Evolutionary conservation across 192 early-diverging fungal species (phyloP), one percentile per base, ranked within the genome.

Genomic region (Pilobolus umbonatus): DNA sequence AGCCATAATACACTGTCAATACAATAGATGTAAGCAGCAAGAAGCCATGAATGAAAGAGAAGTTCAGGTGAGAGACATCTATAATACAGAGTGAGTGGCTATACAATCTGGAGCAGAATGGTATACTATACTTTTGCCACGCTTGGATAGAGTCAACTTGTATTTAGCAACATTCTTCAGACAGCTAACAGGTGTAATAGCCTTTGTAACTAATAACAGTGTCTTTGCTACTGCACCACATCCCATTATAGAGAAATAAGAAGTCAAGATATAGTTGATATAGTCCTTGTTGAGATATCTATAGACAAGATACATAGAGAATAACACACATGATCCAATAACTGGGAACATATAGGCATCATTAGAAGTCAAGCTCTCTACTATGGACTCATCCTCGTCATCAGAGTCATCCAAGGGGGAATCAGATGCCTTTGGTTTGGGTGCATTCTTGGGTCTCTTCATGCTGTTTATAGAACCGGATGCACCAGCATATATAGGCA

Each of bases 341-440:
- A 98, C 59, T 4, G 95, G 95, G 65, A 96, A 94, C 89, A 86
- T 84, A 59, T 92, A 89, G 22, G 95, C 95, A 64, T 98, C 95
- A 57, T 88, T 80, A 1, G 91, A 62, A 9, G 87, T 82, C 59
- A 98, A 86, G 44, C 85, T 84, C 55, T 98, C 95, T 29, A 58
- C 55, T 22, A 35, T 34, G 11, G 88, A 85, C 21, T 84, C 82
- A 52, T 84, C 78, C 35, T 82, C 85, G n/a, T 77, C 79, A 52
- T 87, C 83, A 1, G 84, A 82, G 56, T 82, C 71, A 59, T 75
- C 71, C 49, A 73, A 42, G 24, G 55, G 65, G 15, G 62, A 63
- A 19, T 62, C 65, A 22, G 75, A 76, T 17, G 61, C 61, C 44
- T 73, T 69, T 53, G 72, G 69, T 55, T 80, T 75, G 43, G 65